Evolutionary conservation across 352 stramenopile genomes (phyloP).

Genomic region (Globisporangium perplexum): DNA sequence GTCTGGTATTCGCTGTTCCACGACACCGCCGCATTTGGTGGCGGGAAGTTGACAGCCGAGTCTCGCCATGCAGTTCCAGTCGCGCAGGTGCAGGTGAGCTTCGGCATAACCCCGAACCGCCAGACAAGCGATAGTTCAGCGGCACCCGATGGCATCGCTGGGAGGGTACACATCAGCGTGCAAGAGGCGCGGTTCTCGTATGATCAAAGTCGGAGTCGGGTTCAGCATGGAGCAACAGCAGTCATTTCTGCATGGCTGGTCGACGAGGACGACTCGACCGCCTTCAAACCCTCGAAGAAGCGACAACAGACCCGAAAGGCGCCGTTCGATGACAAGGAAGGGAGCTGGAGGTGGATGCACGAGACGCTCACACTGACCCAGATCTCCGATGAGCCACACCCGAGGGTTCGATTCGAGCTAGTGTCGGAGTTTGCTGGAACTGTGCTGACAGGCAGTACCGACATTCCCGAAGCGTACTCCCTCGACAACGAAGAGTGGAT

Average conservation of each 20-base stretch:
- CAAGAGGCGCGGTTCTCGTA: neutral
- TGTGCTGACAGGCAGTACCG: neutral
- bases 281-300: neutral
- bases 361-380: conserved; percentile 16
- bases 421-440: neutral
- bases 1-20: conserved; percentile 8
- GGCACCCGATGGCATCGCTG: neutral
- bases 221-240: conserved; percentile 8
- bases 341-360: conserved; percentile 21
- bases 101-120: conserved; percentile 1
- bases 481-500: conserved; percentile 5
- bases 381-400: too few relatives aligned
- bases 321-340: neutral
- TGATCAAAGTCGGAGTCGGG: neutral
- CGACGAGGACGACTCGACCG: neutral
- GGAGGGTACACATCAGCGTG: conserved; percentile 4
- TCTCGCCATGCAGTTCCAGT: neutral
- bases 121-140: neutral
- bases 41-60: too few relatives aligned
- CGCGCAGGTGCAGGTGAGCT: conserved; percentile 7
- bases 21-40: neutral
- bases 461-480: neutral
- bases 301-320: conserved; percentile 5
- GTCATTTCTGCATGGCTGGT: conserved; percentile 11
- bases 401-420: conserved; percentile 4